Percentiles rank a stretch among this genome's conserved stretches.
phyloP scores from a whole-genome alignment of 305 asterid species.

The Vinca major region DNA sequence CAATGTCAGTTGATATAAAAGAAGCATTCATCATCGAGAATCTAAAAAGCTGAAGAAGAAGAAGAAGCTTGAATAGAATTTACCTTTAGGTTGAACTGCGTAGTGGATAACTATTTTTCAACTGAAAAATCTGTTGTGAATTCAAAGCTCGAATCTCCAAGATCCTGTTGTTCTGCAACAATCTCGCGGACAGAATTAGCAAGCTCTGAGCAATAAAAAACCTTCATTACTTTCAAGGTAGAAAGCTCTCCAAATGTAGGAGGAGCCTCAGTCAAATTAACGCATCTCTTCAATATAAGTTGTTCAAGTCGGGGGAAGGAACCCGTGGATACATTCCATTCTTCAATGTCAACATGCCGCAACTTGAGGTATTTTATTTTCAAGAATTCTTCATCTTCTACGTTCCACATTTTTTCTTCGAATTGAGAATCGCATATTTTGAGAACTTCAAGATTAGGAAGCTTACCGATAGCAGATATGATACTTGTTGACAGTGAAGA shows the following conservation, averaged over 20 bases:
- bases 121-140: background rate
- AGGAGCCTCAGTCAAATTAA: slow-evolving; percentile 11
- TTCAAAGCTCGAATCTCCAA: background rate
- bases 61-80: no score
- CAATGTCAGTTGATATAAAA: no score
- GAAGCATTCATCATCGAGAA: no score
- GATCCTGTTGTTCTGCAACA: background rate
- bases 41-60: no score
- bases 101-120: no score
- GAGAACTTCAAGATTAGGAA: slow-evolving; percentile 10
- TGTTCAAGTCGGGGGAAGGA: slow-evolving; percentile 10
- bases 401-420: slow-evolving; percentile 4
- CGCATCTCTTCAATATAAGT: slow-evolving; percentile 10
- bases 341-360: slow-evolving; percentile 6
- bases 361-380: background rate
- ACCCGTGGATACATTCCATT: slow-evolving; percentile 15
- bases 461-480: slow-evolving; percentile 2
- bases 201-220: background rate
- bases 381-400: background rate
- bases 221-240: slow-evolving; percentile 12
- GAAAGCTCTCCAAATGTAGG: slow-evolving; percentile 6
- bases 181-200: slow-evolving; percentile 6
- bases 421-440: background rate
- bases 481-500: background rate
- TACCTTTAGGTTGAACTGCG: no score